Conservation (phyloP, 2,329 filamentous ascomycete genomes). For the Alternaria brassicicola region DNA sequence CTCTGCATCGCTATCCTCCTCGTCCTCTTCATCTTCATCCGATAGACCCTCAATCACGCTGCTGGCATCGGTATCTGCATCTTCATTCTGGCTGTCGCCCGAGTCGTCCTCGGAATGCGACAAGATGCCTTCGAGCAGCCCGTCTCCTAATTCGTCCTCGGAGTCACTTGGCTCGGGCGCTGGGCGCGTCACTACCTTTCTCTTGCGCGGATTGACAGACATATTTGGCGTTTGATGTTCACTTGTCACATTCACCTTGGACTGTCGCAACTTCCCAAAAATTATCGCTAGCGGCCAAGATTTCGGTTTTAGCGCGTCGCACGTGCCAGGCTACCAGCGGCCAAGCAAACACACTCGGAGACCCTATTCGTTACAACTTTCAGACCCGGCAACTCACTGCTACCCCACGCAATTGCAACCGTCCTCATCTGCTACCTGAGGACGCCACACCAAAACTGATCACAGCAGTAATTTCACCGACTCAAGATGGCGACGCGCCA, state of each 20-base stretch:
- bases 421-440: neutral
- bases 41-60: constrained; percentile 42
- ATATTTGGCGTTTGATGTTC: constrained; percentile 23
- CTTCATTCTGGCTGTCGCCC: constrained; percentile 31
- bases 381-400: neutral
- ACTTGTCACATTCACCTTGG: constrained; percentile 5
- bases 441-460: constrained; percentile 14
- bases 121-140: constrained; percentile 51
- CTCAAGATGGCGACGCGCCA: constrained; percentile 58
- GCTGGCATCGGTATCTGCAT: constrained; percentile 39
- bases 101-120: constrained; percentile 52
- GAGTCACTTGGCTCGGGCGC: constrained; percentile 37
- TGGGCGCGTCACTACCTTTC: constrained; percentile 51
- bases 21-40: constrained; percentile 41
- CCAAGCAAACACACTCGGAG: constrained; percentile 12
- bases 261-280: constrained; percentile 25
- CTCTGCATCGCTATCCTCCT: constrained; percentile 49
- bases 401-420: constrained; percentile 6
- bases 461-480: constrained; percentile 30
- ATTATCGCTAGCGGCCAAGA: constrained; percentile 30
- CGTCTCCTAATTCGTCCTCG: constrained; percentile 47
- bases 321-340: constrained; percentile 17
- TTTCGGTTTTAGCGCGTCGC: constrained; percentile 27
- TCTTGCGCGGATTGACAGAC: constrained; percentile 58
- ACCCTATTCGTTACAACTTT: constrained; percentile 1